These are phyloP conservation scores for Candida michaelii DNA, from an alignment of 805 yeast genomes.

Conservation along the genomic window DNA sequence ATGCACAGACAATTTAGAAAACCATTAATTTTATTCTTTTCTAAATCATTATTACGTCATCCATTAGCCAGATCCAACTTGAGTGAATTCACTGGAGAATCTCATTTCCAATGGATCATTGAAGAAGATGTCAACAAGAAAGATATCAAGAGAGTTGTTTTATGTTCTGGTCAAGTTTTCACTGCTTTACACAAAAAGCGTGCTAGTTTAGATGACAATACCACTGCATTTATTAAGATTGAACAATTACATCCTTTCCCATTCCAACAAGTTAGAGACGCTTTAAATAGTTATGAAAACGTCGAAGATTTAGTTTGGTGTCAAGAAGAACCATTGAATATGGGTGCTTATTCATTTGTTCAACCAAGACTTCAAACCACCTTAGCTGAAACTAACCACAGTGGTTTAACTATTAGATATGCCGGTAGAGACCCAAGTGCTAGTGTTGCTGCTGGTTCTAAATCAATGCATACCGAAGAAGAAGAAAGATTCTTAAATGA, in stretches of 20 bases:
- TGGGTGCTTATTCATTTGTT: conserved; percentile 83
- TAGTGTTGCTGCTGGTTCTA: conserved; percentile 96
- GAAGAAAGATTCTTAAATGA: conserved; percentile 84
- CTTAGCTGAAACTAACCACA: conserved; percentile 72
- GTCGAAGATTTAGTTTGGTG: conserved; percentile 90
- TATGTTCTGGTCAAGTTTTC: conserved; percentile 92
- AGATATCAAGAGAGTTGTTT: conserved; percentile 82
- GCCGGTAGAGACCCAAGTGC: conserved; percentile 99
- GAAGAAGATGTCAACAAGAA: conserved; percentile 87
- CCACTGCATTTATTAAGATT: conserved; percentile 82
- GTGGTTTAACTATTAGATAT: conserved; percentile 64
- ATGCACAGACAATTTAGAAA: conserved; percentile 99
- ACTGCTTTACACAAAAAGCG: conserved; percentile 91
- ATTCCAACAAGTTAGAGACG: conserved; percentile 86
- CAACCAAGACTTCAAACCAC: conserved; percentile 82
- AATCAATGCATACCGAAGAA: conserved; percentile 82
- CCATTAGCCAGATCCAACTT: conserved; percentile 91
- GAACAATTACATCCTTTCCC: conserved; percentile 99
- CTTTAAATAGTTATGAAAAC: conserved; percentile 76
- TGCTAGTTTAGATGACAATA: conserved; percentile 68
- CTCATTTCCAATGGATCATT: conserved; percentile 93
- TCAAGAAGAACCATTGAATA: conserved; percentile 98
- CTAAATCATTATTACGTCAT: conserved; percentile 92
- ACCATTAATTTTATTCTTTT: conserved; percentile 84
- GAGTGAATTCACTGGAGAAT: conserved; percentile 84